phyloP scores from a whole-genome alignment of 2,329 filamentous ascomycete genomes.

The Periglandula ipomoeae region DNA sequence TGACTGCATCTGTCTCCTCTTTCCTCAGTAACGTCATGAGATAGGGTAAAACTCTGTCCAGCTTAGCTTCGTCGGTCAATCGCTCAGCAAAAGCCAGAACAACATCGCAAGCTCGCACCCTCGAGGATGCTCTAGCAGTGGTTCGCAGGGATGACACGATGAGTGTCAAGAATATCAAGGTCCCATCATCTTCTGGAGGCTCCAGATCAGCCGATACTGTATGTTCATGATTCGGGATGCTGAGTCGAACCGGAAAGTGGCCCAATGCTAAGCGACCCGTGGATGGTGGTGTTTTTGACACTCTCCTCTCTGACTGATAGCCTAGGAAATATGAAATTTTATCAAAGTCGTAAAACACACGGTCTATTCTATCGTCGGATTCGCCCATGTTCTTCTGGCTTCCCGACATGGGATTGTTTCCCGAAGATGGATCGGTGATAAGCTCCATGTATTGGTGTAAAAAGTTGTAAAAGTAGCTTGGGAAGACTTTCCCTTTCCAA shows the following conservation, averaged over 20 bases:
- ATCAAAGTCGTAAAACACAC: constrained; percentile 90
- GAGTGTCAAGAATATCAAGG: constrained; percentile 82
- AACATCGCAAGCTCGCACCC: constrained; percentile 82
- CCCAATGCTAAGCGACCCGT: constrained; percentile 41
- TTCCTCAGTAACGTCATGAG: constrained; percentile 66
- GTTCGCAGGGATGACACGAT: constrained; percentile 84
- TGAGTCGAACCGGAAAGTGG: constrained; percentile 73
- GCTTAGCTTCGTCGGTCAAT: constrained; percentile 87
- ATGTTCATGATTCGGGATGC: constrained; percentile 78
- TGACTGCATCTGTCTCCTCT: constrained; percentile 76
- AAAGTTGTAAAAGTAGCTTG: constrained; percentile 94
- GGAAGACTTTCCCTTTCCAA: constrained; percentile 87
- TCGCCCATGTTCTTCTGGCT: constrained; percentile 66
- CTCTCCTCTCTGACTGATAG: constrained; percentile 47
- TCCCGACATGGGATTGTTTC: constrained; percentile 61
- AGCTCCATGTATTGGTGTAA: constrained; percentile 96
- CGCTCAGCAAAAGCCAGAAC: constrained; percentile 85
- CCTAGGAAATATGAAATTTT: constrained; percentile 94
- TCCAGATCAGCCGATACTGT: constrained; percentile 51
- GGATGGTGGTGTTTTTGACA: constrained; percentile 16
- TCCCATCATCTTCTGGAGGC: constrained; percentile 71
- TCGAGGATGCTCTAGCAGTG: constrained; percentile 79
- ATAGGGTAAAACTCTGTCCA: constrained; percentile 88
- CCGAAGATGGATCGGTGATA: constrained; percentile 82
- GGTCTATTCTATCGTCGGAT: constrained; percentile 87